A percentile compares a stretch with the other conserved stretches of the same genome.
These are phyloP conservation scores for Penicillium sp. DNA, from an alignment of 2,329 filamentous ascomycete species.

Conservation along the genomic window DNA sequence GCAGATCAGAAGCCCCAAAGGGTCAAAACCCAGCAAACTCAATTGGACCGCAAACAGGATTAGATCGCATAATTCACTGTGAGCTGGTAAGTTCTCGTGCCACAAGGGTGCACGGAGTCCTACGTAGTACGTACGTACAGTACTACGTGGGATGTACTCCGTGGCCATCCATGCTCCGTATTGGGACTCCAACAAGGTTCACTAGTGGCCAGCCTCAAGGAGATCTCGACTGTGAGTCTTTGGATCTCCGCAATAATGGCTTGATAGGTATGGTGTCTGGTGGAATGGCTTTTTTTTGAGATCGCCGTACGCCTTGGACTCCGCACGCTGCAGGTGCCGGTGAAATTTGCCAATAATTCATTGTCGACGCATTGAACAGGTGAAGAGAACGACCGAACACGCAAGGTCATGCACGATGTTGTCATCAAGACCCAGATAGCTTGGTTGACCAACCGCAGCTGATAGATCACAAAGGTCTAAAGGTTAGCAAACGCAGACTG, in stretches of 20 bases:
- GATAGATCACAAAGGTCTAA: slow-evolving; percentile 6
- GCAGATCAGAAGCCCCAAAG: neutral
- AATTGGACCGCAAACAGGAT: neutral
- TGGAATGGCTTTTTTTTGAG: neutral
- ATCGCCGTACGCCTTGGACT: neutral
- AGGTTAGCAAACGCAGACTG: neutral
- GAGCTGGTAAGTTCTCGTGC: neutral
- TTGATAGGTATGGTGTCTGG: neutral
- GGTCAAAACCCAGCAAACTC: neutral
- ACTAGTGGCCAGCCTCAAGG: neutral
- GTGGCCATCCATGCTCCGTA: neutral
- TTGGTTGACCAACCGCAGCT: neutral
- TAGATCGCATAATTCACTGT: neutral
- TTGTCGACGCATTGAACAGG: neutral
- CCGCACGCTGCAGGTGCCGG: neutral
- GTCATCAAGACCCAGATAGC: neutral
- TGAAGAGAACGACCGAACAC: neutral
- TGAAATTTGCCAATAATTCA: neutral
- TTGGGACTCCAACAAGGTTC: neutral
- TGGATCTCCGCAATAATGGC: neutral
- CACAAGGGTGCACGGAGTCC: neutral
- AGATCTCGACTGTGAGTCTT: neutral
- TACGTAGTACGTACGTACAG: neutral
- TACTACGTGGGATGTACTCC: too few species aligned
- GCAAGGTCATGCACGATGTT: neutral